Evolutionary conservation across 1,284 basidiomycete species (phyloP), one percentile per base, ranked within the genome.

Genomic region (Fomitiporia mediterranea): DNA sequence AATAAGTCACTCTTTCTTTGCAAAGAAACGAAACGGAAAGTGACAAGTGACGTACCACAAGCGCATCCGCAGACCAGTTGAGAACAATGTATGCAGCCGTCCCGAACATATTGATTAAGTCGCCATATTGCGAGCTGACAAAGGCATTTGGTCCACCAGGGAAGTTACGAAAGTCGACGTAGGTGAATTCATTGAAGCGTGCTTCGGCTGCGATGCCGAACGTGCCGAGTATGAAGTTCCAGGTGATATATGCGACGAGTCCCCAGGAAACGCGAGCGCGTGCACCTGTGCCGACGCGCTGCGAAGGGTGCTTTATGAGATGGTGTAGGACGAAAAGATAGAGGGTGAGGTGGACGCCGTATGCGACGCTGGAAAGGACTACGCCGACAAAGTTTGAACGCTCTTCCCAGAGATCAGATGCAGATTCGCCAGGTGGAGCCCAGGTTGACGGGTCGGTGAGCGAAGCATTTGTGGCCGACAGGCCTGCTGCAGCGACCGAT

Each of bases 31-130:
- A n/a, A n/a, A n/a, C n/a, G n/a, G n/a, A n/a, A n/a, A n/a, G n/a
- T n/a, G n/a, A n/a, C n/a, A n/a, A n/a, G n/a, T n/a, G n/a, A 55
- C 57, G 40, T 19, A 64, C 63, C 52, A 64, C 47, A 7, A 64
- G 48, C 9, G 53, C 63, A 54, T 64, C 63, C 35, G 59, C 57
- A 40, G 62, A 59, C 60, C 58, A 64, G 19, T 53, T 57, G 19
- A 56, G 42, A 21, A 58, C 38, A 13, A 62, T 54, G 50, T 61
- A 63, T 35, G 58, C 58, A n/a, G 38, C 38, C 9, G 53, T 59
- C 17, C 54, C 58, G 32, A 59, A 59, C 11, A 59, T 59, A 40
- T 56, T 56, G 21, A 52, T 38, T 40, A 56, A 53, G 28, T 52
- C 50, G 8, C 58, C 58, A 35, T 59, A 59, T 19, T 56, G 27